Evolutionary conservation across 2,329 filamentous ascomycete species (phyloP).

Genomic region (Aureobasidium melanogenum): DNA sequence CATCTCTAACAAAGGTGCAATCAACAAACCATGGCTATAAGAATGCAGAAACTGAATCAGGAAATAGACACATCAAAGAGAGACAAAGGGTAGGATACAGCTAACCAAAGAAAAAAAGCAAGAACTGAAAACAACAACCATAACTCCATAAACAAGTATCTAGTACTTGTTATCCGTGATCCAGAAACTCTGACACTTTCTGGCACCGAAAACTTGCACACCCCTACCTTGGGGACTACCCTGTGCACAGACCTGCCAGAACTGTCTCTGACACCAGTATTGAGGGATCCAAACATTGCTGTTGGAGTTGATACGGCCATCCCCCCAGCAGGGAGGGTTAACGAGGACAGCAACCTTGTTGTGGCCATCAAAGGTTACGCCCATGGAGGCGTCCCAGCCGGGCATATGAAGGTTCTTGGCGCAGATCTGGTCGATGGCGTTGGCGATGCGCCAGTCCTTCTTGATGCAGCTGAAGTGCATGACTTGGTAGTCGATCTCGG

Average conservation of each 20-base stretch:
- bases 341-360: background rate
- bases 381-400: background rate
- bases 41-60: too few species aligned
- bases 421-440: constrained; percentile 14
- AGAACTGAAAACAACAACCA: background rate
- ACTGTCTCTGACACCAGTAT: constrained; percentile 17
- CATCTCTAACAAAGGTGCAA: too few species aligned
- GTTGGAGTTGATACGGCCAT: constrained; percentile 6
- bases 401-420: constrained; percentile 13
- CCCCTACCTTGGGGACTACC: constrained; percentile 5
- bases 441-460: background rate
- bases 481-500: background rate
- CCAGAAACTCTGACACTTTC: constrained; percentile 14
- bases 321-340: background rate
- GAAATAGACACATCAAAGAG: background rate
- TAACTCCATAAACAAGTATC: background rate
- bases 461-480: background rate
- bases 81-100: background rate
- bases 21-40: too few species aligned
- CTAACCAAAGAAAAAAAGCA: background rate
- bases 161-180: background rate
- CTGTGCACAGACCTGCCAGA: constrained; percentile 16
- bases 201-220: constrained; percentile 8
- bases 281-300: constrained; percentile 17
- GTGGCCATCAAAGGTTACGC: background rate